Evolutionary conservation across 352 stramenopile species (phyloP), one percentile per base, ranked within the genome.

Genomic region (Globisporangium acanthophoron): DNA sequence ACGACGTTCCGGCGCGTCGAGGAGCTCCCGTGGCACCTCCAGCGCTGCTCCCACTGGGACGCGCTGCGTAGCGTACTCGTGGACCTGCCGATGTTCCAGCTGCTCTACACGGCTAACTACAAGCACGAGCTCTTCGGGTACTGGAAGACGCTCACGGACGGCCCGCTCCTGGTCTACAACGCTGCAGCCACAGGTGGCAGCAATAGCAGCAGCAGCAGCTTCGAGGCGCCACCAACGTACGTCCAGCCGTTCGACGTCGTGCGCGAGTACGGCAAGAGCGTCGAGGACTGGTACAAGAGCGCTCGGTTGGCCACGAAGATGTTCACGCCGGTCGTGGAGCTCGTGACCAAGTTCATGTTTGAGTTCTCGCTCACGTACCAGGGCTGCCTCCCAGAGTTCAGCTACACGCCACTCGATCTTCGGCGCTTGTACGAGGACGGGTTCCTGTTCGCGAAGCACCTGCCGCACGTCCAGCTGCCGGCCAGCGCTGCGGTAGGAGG

Each of bases 21-120:
- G 61, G 94, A 98, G 65, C 62, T 98, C 0, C 92, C 91, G 15
- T 97, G 92, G 91, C 93, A 97, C 56, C 73, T 97, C 18, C 88
- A 92, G 52, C 87, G 91, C 15, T 97, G 90, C 52, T 88, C 85
- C 52, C 82, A 89, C 27, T 97, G 88, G 88, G 73, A 86, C 45
- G 67, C 83, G 1, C 74, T 98, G 48, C 90, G 90, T 27, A 82
- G 87, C 51, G 77, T 93, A 16, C 68, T 98, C 18, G 85, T 96
- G 12, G 90, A 96, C 57, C 56, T 98, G 13, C 73, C 82, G 15
- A 97, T 94, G 65, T 97, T 98, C 64, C 87, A 97, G 68, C 73
- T 96, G 39, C 77, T 96, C 58, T 97, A 94, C 70, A 94, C 88
- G 7, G 81, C 76, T 13, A 90, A 96, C 50, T 88, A 95, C 64